Evolutionary conservation across 2,329 filamentous ascomycete genomes (phyloP).

Genomic region (Didymella exigua): DNA sequence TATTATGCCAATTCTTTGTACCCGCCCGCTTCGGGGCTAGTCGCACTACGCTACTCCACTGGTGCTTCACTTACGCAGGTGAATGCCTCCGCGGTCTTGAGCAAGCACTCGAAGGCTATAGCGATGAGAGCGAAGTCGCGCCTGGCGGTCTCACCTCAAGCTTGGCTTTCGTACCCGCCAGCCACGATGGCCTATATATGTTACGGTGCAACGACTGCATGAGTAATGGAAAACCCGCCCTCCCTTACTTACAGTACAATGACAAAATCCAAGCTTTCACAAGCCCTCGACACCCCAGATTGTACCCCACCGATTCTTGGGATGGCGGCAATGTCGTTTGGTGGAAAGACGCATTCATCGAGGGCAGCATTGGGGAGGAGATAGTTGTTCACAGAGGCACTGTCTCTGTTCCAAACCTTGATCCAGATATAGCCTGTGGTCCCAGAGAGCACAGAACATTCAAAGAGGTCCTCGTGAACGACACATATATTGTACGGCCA

Average conservation of each 20-base stretch:
- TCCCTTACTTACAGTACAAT: conserved; percentile 18
- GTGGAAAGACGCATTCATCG: conserved; percentile 26
- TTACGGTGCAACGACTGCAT: not conserved
- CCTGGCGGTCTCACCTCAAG: not conserved
- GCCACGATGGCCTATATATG: conserved; percentile 7
- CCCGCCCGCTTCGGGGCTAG: not conserved
- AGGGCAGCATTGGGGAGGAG: not conserved
- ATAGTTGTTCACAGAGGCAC: conserved; percentile 1
- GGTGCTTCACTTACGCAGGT: conserved; percentile 24
- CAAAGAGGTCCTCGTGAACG: conserved; percentile 3
- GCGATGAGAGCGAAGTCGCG: not conserved
- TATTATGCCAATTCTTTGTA: not conserved
- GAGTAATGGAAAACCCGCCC: not conserved
- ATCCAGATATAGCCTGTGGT: too few relatives aligned
- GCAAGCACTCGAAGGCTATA: not conserved
- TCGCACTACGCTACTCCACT: not conserved
- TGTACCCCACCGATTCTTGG: not conserved
- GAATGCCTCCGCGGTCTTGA: not conserved
- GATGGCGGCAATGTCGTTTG: conserved; percentile 5
- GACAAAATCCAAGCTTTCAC: conserved; percentile 18
- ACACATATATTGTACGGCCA: conserved; percentile 3
- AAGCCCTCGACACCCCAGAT: not conserved
- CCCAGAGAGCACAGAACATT: not conserved
- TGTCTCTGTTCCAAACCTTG: not conserved
- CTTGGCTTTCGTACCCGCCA: conserved; percentile 1